phyloP scores from a whole-genome alignment of 2,329 filamentous ascomycete genomes.

The Exophiala mesophila region DNA sequence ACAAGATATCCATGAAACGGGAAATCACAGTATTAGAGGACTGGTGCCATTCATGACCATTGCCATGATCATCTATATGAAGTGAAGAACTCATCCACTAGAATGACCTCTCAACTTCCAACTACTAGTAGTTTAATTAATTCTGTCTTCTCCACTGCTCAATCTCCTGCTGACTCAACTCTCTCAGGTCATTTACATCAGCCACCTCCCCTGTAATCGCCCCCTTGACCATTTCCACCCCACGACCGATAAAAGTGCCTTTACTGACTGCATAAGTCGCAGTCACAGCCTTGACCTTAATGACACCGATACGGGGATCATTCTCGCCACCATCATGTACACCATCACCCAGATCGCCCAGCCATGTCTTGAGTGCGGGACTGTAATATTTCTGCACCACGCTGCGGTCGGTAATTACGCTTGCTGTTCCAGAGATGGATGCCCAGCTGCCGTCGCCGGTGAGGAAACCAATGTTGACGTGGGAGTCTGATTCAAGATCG shows the following conservation, averaged over 20 bases:
- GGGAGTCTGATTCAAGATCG: constrained; percentile 66
- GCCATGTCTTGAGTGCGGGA: constrained; percentile 70
- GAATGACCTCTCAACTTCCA: no score
- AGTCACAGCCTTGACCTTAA: constrained; percentile 67
- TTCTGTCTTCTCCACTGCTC: constrained; percentile 18
- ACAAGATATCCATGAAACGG: no score
- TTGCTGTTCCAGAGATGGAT: constrained; percentile 69
- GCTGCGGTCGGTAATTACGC: constrained; percentile 63
- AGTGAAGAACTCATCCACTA: no score
- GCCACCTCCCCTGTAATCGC: constrained; percentile 67
- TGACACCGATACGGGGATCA: constrained; percentile 77
- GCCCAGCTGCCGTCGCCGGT: constrained; percentile 77
- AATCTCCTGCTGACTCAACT: constrained; percentile 64
- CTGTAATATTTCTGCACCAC: constrained; percentile 72
- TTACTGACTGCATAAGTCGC: constrained; percentile 65
- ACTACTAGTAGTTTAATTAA: no score
- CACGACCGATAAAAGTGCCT: constrained; percentile 59
- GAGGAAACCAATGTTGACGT: constrained; percentile 78
- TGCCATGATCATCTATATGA: no score
- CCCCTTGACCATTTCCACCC: constrained; percentile 70
- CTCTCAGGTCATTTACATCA: constrained; percentile 68
- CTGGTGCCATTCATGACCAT: no score
- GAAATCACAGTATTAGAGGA: no score
- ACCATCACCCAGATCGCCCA: constrained; percentile 80
- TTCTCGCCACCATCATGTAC: constrained; percentile 75